phyloP scores from a whole-genome alignment of 108 stramenopile genomes.

The Chaetoceros muelleri region DNA sequence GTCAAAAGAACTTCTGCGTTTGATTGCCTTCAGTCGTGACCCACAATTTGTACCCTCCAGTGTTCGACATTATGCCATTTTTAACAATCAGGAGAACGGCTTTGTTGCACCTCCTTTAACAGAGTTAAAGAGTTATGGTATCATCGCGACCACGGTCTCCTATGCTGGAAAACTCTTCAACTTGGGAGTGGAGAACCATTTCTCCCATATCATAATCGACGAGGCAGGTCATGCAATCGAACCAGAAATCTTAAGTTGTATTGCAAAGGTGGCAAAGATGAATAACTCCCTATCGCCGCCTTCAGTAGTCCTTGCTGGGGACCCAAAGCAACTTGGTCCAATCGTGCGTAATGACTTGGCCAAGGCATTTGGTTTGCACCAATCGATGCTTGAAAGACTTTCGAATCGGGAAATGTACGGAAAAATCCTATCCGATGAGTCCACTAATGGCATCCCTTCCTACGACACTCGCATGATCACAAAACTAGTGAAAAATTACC shows the following conservation, averaged over 20 bases:
- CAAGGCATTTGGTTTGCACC: slow-evolving; percentile 29
- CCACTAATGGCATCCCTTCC: slow-evolving; percentile 7
- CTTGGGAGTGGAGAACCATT: slow-evolving; percentile 29
- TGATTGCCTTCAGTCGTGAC: slow-evolving; percentile 37
- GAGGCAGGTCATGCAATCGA: slow-evolving; percentile 69
- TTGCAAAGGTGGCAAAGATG: slow-evolving; percentile 1
- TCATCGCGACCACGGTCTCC: slow-evolving; percentile 35
- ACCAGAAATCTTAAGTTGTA: slow-evolving; percentile 29
- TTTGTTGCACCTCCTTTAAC: slow-evolving; percentile 2
- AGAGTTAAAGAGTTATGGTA: slow-evolving; percentile 12
- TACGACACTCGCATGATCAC: slow-evolving; percentile 37
- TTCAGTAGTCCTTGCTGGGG: slow-evolving; percentile 48
- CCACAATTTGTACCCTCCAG: slow-evolving; percentile 18
- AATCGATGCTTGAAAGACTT: slow-evolving; percentile 48
- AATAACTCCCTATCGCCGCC: slow-evolving; percentile 6
- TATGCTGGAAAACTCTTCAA: slow-evolving; percentile 31
- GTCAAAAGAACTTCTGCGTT: slow-evolving; percentile 30
- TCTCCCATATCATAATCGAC: slow-evolving; percentile 41
- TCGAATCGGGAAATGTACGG: slow-evolving; percentile 12
- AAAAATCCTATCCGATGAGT: too few relatives aligned
- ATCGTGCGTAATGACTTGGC: slow-evolving; percentile 36
- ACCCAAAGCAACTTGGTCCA: slow-evolving; percentile 65
- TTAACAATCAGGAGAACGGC: slow-evolving; percentile 9
- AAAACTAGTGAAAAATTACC: slow-evolving; percentile 48
- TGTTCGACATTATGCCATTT: slow-evolving; percentile 18